Evolutionary conservation across 495 filamentous ascomycete genomes (phyloP).

Genomic region (Podospora pseudocomata): DNA sequence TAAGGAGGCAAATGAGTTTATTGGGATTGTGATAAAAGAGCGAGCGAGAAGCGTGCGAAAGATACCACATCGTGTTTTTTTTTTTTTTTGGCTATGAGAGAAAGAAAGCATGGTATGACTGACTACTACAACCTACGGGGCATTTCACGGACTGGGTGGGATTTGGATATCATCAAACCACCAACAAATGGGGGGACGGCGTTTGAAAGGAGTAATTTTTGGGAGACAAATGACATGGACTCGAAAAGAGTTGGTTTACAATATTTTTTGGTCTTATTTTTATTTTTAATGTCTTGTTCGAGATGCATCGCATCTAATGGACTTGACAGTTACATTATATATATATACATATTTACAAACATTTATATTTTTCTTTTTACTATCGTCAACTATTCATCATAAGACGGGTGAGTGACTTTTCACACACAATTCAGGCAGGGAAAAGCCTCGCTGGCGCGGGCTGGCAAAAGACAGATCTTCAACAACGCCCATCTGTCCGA

Average conservation of each 20-base stretch:
- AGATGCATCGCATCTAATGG: neutral
- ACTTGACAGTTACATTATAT: neutral
- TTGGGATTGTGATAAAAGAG: slow-evolving; percentile 39
- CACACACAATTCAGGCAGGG: no score
- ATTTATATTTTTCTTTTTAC: neutral
- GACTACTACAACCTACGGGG: neutral
- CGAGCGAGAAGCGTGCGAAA: slow-evolving; percentile 6
- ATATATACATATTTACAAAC: neutral
- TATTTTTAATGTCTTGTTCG: neutral
- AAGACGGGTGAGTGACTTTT: no score
- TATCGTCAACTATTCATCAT: no score
- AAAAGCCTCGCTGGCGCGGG: no score
- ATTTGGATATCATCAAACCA: neutral
- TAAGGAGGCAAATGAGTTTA: slow-evolving; percentile 66
- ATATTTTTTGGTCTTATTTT: neutral
- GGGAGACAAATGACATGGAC: neutral
- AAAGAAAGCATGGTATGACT: neutral
- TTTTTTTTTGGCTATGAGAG: slow-evolving; percentile 5
- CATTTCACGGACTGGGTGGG: neutral
- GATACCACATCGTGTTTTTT: slow-evolving; percentile 8
- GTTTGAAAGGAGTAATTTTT: neutral
- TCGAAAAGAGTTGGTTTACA: neutral
- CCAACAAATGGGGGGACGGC: neutral
- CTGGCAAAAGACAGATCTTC: no score
- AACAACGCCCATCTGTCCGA: no score